A percentile compares a stretch with the other conserved stretches of the same genome.
Conservation (phyloP, 257 asterid species). For the Solanum chaucha region DNA sequence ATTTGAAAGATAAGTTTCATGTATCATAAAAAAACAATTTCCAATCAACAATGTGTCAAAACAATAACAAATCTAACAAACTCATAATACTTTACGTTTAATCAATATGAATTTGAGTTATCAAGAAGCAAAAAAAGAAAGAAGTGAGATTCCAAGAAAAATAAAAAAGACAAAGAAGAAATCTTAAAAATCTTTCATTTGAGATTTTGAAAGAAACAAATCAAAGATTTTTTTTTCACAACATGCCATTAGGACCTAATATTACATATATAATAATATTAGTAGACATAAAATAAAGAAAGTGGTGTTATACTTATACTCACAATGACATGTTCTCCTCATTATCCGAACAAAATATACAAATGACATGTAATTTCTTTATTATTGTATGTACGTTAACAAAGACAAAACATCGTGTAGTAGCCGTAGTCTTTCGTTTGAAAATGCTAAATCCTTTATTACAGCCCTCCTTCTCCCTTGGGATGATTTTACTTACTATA, state of each 20-base stretch:
- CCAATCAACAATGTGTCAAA: too few species aligned
- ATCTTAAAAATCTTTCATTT: neutral
- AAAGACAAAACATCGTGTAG: neutral
- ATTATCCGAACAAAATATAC: neutral
- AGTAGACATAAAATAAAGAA: neutral
- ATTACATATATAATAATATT: too few species aligned
- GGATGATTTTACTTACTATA: neutral
- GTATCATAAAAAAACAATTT: too few species aligned
- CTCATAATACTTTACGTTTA: too few species aligned
- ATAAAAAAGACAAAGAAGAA: too few species aligned
- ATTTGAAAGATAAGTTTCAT: too few species aligned
- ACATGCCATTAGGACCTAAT: neutral
- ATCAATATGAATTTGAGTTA: neutral
- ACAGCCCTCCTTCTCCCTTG: neutral
- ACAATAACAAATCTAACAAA: too few species aligned
- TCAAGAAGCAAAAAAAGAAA: too few species aligned
- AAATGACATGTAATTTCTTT: neutral
- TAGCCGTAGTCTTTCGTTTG: neutral
- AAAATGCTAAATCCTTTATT: neutral
- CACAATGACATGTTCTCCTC: neutral
- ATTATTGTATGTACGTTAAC: neutral
- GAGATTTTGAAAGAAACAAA: too few species aligned
- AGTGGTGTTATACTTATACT: too few species aligned
- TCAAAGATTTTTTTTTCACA: neutral
- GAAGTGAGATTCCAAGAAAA: neutral